Percentiles rank a stretch among this genome's conserved stretches.
Evolutionary conservation across 2,329 filamentous ascomycete genomes (phyloP).

Genomic region (Colletotrichum cereale): DNA sequence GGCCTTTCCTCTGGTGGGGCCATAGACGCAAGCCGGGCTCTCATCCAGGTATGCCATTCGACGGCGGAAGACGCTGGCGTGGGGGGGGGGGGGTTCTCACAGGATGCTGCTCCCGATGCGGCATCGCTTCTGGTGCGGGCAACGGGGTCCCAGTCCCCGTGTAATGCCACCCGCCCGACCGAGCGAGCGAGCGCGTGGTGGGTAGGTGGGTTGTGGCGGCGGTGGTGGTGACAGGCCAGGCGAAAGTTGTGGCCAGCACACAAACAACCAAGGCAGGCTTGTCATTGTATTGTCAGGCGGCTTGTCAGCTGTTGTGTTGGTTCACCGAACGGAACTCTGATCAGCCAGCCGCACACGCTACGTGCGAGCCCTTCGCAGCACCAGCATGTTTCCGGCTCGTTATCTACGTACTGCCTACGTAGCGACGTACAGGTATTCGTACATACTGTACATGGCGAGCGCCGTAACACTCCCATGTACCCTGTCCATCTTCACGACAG

Average conservation of each 20-base stretch:
- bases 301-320: conserved; percentile 35
- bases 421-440: too few relatives aligned
- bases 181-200: neutral
- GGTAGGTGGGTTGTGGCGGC: neutral
- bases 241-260: conserved; percentile 24
- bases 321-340: conserved; percentile 8
- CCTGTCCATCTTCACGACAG: neutral
- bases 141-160: conserved; percentile 3
- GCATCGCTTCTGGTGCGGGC: conserved; percentile 23
- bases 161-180: neutral
- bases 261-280: conserved; percentile 23
- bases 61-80: neutral
- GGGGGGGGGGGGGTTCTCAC: conserved; percentile 12
- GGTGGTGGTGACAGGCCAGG: neutral
- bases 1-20: conserved; percentile 19
- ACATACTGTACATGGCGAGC: conserved; percentile 19
- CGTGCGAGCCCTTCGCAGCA: conserved; percentile 11
- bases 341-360: neutral
- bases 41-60: neutral
- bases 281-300: conserved; percentile 13
- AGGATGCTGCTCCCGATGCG: conserved; percentile 12
- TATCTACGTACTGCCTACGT: too few relatives aligned
- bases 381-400: conserved; percentile 30
- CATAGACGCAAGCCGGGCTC: conserved; percentile 27
- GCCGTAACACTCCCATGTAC: conserved; percentile 15